These are phyloP conservation scores for Umbelopsis sp. DNA, from an alignment of 192 early-diverging fungal genomes.

Conservation along the genomic window DNA sequence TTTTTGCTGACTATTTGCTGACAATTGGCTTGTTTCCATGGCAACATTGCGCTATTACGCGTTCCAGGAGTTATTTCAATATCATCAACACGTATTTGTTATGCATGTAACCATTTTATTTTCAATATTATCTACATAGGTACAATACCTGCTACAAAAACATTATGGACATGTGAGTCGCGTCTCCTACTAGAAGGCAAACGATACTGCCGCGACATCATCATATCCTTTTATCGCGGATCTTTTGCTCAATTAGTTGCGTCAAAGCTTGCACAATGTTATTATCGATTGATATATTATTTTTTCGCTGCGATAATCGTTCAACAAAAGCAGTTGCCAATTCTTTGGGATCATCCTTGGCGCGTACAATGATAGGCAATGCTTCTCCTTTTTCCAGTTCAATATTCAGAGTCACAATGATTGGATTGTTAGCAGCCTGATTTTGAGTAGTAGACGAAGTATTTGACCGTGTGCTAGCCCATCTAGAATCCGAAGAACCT, in stretches of 20 bases:
- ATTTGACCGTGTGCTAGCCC: not conserved
- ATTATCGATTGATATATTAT: not conserved
- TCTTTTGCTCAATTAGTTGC: not conserved
- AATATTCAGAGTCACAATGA: slow-evolving; percentile 27
- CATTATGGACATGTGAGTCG: no score
- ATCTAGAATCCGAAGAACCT: not conserved
- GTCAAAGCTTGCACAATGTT: slow-evolving; percentile 3
- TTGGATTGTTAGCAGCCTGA: not conserved
- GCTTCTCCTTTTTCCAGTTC: slow-evolving; percentile 20
- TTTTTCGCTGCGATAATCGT: not conserved
- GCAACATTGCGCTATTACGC: no score
- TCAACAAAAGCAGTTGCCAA: slow-evolving; percentile 23
- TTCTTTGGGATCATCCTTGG: slow-evolving; percentile 25
- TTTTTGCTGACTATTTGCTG: no score
- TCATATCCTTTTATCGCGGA: not conserved
- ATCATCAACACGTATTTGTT: no score
- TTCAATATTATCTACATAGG: no score
- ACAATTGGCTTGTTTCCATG: no score
- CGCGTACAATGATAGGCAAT: slow-evolving; percentile 20
- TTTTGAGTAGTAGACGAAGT: no score
- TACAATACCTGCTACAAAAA: no score
- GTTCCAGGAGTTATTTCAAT: no score
- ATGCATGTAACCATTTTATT: no score
- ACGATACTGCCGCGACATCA: no score
- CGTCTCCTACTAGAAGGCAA: no score